A percentile compares a stretch with the other conserved stretches of the same genome.
Evolutionary conservation across 495 filamentous ascomycete species (phyloP).

Genomic region (Lepidopterella palustris): DNA sequence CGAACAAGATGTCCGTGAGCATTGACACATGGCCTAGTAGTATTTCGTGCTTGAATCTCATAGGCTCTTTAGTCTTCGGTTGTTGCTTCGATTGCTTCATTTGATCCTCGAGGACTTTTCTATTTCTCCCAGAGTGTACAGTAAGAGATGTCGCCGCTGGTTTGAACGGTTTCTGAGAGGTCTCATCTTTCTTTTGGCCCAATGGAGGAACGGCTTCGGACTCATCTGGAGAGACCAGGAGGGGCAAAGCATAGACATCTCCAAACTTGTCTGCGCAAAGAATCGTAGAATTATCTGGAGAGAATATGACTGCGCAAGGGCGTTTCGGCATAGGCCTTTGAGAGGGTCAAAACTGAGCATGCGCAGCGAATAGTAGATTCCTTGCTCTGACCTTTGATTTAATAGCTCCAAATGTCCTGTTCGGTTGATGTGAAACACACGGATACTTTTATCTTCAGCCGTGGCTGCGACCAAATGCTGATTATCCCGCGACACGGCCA

Average conservation of each 20-base stretch:
- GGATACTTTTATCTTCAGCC: conserved; percentile 81
- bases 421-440: conserved; percentile 63
- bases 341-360: background rate
- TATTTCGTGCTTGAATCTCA: conserved; percentile 61
- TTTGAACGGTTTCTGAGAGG: conserved; percentile 37
- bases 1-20: conserved; percentile 66
- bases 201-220: conserved; percentile 16
- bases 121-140: conserved; percentile 79
- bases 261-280: conserved; percentile 90
- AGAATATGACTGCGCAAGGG: conserved; percentile 65
- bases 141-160: conserved; percentile 65
- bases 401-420: conserved; percentile 58
- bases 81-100: conserved; percentile 41
- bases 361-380: background rate
- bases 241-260: conserved; percentile 85
- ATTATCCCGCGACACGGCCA: conserved; percentile 50
- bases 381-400: conserved; percentile 59
- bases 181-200: conserved; percentile 11
- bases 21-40: conserved; percentile 92
- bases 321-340: conserved; percentile 81
- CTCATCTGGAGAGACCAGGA: conserved; percentile 46
- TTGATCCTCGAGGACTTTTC: conserved; percentile 67
- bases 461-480: conserved; percentile 70
- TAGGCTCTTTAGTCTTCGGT: conserved; percentile 41
- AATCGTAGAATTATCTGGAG: conserved; percentile 60